Percentiles rank a stretch among this genome's conserved stretches.
These are phyloP conservation scores for Alternaria sp. DNA, from an alignment of 2,329 filamentous ascomycete genomes.

Conservation along the genomic window DNA sequence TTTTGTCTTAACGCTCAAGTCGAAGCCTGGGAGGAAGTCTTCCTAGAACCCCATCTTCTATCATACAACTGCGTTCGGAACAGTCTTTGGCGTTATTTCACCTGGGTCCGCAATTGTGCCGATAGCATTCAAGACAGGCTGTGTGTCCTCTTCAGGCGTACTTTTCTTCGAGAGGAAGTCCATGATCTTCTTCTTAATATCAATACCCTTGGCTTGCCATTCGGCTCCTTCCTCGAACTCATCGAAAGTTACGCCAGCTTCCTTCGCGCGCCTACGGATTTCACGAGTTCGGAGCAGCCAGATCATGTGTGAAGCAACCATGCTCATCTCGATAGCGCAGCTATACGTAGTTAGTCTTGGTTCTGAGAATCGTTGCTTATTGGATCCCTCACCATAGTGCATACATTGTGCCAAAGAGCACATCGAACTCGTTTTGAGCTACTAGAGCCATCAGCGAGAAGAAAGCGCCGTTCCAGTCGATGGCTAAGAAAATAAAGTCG, in stretches of 20 bases:
- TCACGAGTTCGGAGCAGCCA: slow-evolving; percentile 63
- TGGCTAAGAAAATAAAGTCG: slow-evolving; percentile 64
- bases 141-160: background rate
- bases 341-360: slow-evolving; percentile 11
- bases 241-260: slow-evolving; percentile 52
- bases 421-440: slow-evolving; percentile 66
- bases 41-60: background rate
- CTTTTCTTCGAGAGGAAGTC: slow-evolving; percentile 12
- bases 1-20: background rate
- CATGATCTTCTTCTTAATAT: slow-evolving; percentile 27
- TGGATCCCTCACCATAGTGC: slow-evolving; percentile 55
- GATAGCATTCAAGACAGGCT: background rate
- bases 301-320: slow-evolving; percentile 64
- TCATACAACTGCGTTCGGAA: slow-evolving; percentile 31
- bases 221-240: slow-evolving; percentile 58
- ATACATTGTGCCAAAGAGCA: slow-evolving; percentile 66
- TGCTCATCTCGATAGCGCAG: slow-evolving; percentile 64
- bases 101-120: background rate
- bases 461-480: slow-evolving; percentile 67
- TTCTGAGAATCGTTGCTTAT: background rate
- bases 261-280: slow-evolving; percentile 58
- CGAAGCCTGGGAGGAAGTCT: background rate
- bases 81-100: slow-evolving; percentile 20
- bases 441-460: slow-evolving; percentile 68
- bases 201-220: slow-evolving; percentile 37